These are phyloP conservation scores for Cytospora paraplurivora DNA, from an alignment of 2,329 filamentous ascomycete species.

Conservation along the genomic window DNA sequence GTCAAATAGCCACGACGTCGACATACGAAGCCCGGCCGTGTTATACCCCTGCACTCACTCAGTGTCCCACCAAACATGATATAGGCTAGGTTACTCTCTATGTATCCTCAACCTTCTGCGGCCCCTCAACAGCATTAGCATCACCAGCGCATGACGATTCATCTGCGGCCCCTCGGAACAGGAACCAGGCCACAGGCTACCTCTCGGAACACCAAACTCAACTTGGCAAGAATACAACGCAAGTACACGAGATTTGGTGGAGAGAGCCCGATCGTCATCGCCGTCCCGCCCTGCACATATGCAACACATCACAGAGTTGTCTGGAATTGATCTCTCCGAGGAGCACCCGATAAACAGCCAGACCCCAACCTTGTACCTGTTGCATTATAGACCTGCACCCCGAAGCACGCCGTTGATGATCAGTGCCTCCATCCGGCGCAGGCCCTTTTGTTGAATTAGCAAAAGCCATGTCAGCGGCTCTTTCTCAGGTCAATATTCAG, in stretches of 20 bases:
- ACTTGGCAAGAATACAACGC: conserved; percentile 1
- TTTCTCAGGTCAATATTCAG: conserved; percentile 38
- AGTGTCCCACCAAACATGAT: conserved; percentile 9
- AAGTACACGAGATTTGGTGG: not conserved
- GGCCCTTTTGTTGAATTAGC: conserved; percentile 28
- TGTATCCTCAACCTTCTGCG: conserved; percentile 13
- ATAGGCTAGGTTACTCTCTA: conserved; percentile 5
- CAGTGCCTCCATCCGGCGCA: conserved; percentile 32
- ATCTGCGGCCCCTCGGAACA: conserved; percentile 5
- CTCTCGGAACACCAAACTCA: conserved; percentile 14
- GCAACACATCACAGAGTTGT: not conserved
- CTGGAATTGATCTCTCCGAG: conserved; percentile 18
- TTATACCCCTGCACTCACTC: conserved; percentile 1
- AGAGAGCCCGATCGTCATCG: conserved; percentile 8
- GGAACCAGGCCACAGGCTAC: conserved; percentile 14
- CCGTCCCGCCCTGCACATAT: conserved; percentile 1
- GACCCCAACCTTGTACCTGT: conserved; percentile 20
- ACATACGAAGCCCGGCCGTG: conserved; percentile 6
- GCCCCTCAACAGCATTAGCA: conserved; percentile 3
- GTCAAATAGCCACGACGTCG: conserved; percentile 14
- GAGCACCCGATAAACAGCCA: conserved; percentile 19
- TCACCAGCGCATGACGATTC: conserved; percentile 4
- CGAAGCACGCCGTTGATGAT: conserved; percentile 34
- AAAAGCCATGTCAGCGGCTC: conserved; percentile 45
- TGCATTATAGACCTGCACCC: conserved; percentile 15